A percentile compares a stretch with the other conserved stretches of the same genome.
phyloP scores from a whole-genome alignment of 2,329 filamentous ascomycete genomes.

The Periconia sp. region DNA sequence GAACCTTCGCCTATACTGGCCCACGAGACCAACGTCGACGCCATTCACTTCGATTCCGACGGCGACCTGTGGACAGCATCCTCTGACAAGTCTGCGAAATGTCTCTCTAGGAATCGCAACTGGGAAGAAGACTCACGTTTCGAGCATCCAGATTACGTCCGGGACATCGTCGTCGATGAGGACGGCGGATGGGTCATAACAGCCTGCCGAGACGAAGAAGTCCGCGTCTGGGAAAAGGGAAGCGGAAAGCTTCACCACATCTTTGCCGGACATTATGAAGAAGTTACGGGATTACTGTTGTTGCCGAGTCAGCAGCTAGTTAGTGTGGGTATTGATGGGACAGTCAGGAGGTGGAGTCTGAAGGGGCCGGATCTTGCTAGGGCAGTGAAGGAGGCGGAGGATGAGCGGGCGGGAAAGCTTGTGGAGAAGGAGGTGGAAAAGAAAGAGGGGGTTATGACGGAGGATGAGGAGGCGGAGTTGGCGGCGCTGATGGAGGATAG shows the following conservation, averaged over 20 bases:
- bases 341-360: constrained; percentile 83
- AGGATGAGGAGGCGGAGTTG: constrained; percentile 90
- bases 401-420: constrained; percentile 54
- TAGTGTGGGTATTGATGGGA: constrained; percentile 89
- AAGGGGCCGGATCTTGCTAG: constrained; percentile 65
- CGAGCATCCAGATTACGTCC: constrained; percentile 86
- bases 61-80: constrained; percentile 91
- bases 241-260: constrained; percentile 76
- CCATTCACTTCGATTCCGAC: constrained; percentile 73
- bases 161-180: constrained; percentile 73
- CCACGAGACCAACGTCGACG: constrained; percentile 92
- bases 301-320: constrained; percentile 65
- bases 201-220: constrained; percentile 86
- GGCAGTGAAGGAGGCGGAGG: constrained; percentile 58
- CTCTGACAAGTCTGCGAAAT: constrained; percentile 86
- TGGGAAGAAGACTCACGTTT: constrained; percentile 77
- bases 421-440: constrained; percentile 51
- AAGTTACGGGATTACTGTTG: constrained; percentile 81
- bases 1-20: constrained; percentile 67
- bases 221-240: constrained; percentile 83
- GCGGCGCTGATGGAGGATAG: constrained; percentile 86
- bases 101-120: constrained; percentile 69
- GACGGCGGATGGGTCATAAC: constrained; percentile 82
- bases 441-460: constrained; percentile 69
- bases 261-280: constrained; percentile 87